Base-by-base conservation (phyloP, 805 yeast species). In the Cyberlindnera lachancei region DNA sequence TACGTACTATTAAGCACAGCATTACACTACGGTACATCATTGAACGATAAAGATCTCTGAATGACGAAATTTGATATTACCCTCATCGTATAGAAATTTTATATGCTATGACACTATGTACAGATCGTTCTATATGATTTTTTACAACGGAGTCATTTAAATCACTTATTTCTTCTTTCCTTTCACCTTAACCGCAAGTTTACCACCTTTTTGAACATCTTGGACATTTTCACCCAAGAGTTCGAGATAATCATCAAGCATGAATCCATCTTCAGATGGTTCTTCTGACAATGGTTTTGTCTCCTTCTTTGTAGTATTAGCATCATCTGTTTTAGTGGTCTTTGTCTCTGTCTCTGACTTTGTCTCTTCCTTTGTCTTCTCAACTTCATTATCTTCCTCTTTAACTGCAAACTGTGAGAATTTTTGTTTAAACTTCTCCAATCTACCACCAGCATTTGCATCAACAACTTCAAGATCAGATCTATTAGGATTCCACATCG, bases 401-500 rank as follows among this genome's bases (percentile, higher is more conserved):
- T 58, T 60, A 24, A 64, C 59, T 13, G 64, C 62, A 35, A 72
- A 75, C 13, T 65, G 60, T 3, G 79, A 59, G 52, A 70, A 83
- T 55, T 70, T 80, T 55, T 73, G 72, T 55, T 74, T 80, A 67
- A 82, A 83, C 56, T 72, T 79, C 56, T 71, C 76, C 50, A 88
- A 62, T 56, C 78, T 79, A 47, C 94, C 95, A 32, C 84, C 79
- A 11, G 92, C 83, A 55, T 75, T 83, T n/a, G 83, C 79, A 57
- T 84, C 94, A 22, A 74, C 68, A 27, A 78, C 70, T 31, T 72
- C 72, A 47, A 84, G 64, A 56, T 86, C 92, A 15, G 82, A 73
- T 59, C 88, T 75, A 41, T 82, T 73, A 32, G 87, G 85, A 59
- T 92, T 92, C 96, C 96, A 92, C 34, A 83, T 58, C 22, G 87